A percentile compares a stretch with the other conserved stretches of the same genome.
phyloP scores from a whole-genome alignment of 768 basidiomycete genomes.

The Russula emetica region DNA sequence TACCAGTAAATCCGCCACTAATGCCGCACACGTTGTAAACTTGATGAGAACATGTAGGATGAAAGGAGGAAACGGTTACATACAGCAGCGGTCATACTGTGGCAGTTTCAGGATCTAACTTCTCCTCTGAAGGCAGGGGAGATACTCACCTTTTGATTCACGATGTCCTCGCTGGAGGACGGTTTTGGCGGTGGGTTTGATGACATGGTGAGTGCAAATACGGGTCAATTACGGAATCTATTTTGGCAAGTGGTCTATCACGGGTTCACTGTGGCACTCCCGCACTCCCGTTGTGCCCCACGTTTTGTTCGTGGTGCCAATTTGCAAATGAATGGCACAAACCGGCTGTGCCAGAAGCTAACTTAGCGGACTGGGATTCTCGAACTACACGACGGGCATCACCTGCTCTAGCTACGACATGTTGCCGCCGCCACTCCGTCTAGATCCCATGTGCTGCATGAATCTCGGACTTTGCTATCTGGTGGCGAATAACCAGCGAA shows the following conservation, averaged over 20 bases:
- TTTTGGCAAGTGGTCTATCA: too few species aligned
- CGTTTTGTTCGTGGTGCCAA: too few species aligned
- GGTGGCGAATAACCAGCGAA: background rate
- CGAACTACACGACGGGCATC: background rate
- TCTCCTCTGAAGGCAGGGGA: background rate
- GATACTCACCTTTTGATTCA: slow-evolving; percentile 74
- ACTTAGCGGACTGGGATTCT: background rate
- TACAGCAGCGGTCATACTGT: slow-evolving; percentile 79
- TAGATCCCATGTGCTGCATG: background rate
- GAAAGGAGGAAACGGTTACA: background rate
- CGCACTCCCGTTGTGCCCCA: too few species aligned
- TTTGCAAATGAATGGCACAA: too few species aligned
- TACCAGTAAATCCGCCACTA: slow-evolving; percentile 78
- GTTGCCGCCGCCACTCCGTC: background rate
- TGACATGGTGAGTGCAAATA: slow-evolving; percentile 38
- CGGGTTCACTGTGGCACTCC: too few species aligned
- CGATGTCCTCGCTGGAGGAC: slow-evolving; percentile 81
- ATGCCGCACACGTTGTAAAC: slow-evolving; percentile 7
- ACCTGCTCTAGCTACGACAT: too few species aligned
- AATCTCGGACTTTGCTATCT: background rate
- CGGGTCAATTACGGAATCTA: slow-evolving; percentile 6
- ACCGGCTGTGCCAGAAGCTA: too few species aligned
- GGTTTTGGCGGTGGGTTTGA: slow-evolving; percentile 46
- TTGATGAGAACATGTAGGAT: background rate
- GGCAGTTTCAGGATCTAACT: background rate